phyloP scores from a whole-genome alignment of 2,329 filamentous ascomycete genomes.

The Botryotinia narcissicola region DNA sequence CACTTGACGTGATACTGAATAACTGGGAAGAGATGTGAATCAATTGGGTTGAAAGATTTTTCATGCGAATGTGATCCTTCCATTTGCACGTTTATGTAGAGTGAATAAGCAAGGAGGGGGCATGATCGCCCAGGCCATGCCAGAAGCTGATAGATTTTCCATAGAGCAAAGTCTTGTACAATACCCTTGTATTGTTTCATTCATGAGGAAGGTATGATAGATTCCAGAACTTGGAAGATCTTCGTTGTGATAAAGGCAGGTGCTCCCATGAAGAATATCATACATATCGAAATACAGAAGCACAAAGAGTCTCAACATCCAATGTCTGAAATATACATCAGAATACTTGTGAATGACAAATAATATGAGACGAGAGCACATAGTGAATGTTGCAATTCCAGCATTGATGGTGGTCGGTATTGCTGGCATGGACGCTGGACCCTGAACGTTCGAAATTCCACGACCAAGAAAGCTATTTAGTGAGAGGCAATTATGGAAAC shows the following conservation, averaged over 20 bases:
- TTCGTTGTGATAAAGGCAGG: conserved; percentile 6
- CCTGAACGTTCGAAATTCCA: background rate
- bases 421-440: background rate
- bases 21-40: background rate
- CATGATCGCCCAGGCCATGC: background rate
- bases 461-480: background rate
- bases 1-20: background rate
- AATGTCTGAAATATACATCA: background rate
- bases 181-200: background rate
- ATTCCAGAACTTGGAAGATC: background rate
- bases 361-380: background rate
- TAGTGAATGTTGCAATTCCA: background rate
- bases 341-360: background rate
- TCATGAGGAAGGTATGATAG: background rate
- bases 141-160: background rate
- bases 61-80: background rate
- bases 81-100: background rate
- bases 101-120: background rate
- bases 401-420: background rate
- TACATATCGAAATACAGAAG: background rate
- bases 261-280: background rate
- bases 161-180: background rate
- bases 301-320: background rate
- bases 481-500: background rate
- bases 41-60: background rate